Evolutionary conservation across 345 rosid species (phyloP), one percentile per base, ranked within the genome.

Genomic region (Eutrema yunnanense): DNA sequence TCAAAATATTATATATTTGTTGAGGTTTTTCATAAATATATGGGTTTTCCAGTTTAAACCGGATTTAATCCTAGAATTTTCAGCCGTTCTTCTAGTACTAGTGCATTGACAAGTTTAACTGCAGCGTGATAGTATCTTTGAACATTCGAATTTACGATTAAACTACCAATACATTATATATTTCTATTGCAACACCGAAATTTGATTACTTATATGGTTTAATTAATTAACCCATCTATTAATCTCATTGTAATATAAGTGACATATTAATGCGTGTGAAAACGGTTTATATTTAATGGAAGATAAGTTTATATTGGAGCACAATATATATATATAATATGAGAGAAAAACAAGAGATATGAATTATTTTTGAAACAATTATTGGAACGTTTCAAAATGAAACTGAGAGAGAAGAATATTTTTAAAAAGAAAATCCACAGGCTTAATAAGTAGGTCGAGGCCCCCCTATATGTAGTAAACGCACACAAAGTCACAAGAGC

Each of bases 401-500:
- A 73, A 37, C 10, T 64, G 46, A 51, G 60, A 16, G 52, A 42
- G 4, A 6, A 46, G 53, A 32, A 32, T 32, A 55, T 19, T 47
- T 63, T 9, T 38, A 27, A 30, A 26, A 36, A 36, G n/a, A 36
- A 36, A 29, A 51, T 61, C 44, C 26, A 50, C 48, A 74, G 56
- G 22, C 62, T 57, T 38, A 59, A 10, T 19, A 16, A 50, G 30
- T 75, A 60, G 69, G 69, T 55, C 74, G 57, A 75, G 73, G 56
- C 73, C 69, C 73, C 73, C 68, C 63, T 69, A 30, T 62, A 53
- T 54, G 44, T 46, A n/a, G 50, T 46, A 65, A 69, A 61, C 57
- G 46, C 63, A 33, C 61, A n/a, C 3, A 55, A 55, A 55, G 41
- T 48, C 50, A 69, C 60, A 46, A 13, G 62, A 74, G 65, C 70